Evolutionary conservation across 768 basidiomycete genomes (phyloP).

Genomic region (Phanerochaete carnosa): DNA sequence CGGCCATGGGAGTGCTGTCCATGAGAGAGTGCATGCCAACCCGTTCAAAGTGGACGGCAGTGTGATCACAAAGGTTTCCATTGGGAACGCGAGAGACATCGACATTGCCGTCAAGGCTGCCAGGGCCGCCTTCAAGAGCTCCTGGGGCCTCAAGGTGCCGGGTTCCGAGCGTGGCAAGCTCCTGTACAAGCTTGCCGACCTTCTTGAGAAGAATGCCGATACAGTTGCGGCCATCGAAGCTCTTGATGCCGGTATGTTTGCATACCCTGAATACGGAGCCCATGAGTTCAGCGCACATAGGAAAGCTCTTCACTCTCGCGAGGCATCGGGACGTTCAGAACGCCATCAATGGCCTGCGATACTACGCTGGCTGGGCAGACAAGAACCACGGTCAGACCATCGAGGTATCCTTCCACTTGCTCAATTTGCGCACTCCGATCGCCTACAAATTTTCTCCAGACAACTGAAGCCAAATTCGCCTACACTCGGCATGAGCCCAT

Average conservation of each 20-base stretch:
- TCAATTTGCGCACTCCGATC: not conserved
- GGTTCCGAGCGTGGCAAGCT: slow-evolving; percentile 37
- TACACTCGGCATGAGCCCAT: slow-evolving; percentile 71
- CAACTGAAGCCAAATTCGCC: slow-evolving; percentile 49
- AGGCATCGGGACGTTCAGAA: slow-evolving; percentile 47
- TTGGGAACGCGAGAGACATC: slow-evolving; percentile 39
- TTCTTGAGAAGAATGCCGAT: slow-evolving; percentile 46
- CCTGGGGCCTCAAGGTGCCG: slow-evolving; percentile 52
- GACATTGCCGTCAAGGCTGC: slow-evolving; percentile 43
- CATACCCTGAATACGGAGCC: not conserved
- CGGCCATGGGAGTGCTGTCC: not conserved
- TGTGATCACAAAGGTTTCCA: slow-evolving; percentile 30
- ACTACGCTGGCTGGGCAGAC: slow-evolving; percentile 90
- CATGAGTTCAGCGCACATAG: slow-evolving; percentile 19
- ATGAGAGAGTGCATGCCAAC: not conserved
- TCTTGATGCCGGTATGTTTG: slow-evolving; percentile 44
- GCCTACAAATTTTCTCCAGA: slow-evolving; percentile 24
- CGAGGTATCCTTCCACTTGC: slow-evolving; percentile 21
- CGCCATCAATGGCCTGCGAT: slow-evolving; percentile 51
- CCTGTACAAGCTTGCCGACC: slow-evolving; percentile 46
- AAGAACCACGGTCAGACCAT: slow-evolving; percentile 53
- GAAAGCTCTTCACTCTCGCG: slow-evolving; percentile 51
- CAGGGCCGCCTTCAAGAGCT: slow-evolving; percentile 34
- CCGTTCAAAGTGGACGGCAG: not conserved
- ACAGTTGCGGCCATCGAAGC: slow-evolving; percentile 50